Percentiles rank a stretch among this genome's conserved stretches.
These are phyloP conservation scores for Lachnellula cervina DNA, from an alignment of 2,329 filamentous ascomycete species.

Conservation along the genomic window DNA sequence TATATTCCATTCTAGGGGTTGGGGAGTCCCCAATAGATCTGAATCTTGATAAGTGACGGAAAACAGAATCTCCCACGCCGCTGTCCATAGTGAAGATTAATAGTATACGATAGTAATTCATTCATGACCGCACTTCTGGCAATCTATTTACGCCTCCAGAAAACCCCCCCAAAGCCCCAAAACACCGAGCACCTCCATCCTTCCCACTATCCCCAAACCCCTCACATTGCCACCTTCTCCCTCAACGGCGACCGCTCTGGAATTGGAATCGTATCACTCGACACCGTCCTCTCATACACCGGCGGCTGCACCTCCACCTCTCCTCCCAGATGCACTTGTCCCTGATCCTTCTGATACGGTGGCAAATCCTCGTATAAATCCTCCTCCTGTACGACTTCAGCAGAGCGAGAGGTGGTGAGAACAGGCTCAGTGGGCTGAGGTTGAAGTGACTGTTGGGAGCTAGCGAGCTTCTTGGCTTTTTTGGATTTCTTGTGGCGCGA, in stretches of 20 bases:
- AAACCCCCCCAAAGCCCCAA: too few relatives aligned
- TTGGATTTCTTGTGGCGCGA: background rate
- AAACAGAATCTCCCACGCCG: too few relatives aligned
- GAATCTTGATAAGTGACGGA: too few relatives aligned
- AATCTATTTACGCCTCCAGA: too few relatives aligned
- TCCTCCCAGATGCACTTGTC: background rate
- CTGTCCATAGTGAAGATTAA: too few relatives aligned
- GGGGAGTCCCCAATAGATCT: too few relatives aligned
- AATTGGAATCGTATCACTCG: background rate
- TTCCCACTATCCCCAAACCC: too few relatives aligned
- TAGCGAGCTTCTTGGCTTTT: background rate
- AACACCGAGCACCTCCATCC: too few relatives aligned
- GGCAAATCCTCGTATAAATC: background rate
- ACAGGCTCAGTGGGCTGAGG: background rate
- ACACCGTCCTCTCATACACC: background rate
- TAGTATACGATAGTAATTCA: too few relatives aligned
- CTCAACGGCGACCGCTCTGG: background rate
- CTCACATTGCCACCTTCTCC: background rate
- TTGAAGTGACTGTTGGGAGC: background rate
- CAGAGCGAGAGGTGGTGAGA: background rate
- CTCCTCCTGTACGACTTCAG: background rate
- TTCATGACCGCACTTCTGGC: too few relatives aligned
- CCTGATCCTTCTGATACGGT: background rate
- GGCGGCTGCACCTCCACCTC: background rate
- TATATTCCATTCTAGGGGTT: too few relatives aligned